Evolutionary conservation across 2,329 filamentous ascomycete genomes (phyloP).

Genomic region (Curvularia spicifera): DNA sequence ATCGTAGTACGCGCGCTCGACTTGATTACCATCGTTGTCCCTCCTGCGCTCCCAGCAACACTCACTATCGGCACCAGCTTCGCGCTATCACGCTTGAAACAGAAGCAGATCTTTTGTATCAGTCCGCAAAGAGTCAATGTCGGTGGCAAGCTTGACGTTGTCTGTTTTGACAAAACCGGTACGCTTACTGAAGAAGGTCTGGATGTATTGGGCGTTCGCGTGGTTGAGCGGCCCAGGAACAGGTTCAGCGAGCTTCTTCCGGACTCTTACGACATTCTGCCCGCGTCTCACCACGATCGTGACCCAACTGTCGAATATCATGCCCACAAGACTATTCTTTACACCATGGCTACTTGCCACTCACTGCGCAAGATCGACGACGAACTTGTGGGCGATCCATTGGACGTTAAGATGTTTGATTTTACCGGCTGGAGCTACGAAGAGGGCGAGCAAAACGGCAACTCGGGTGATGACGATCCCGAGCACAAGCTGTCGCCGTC

Average conservation of each 20-base stretch:
- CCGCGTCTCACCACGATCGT: constrained; percentile 61
- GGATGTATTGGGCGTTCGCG: constrained; percentile 86
- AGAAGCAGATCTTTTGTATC: constrained; percentile 94
- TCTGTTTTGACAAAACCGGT: constrained; percentile 99
- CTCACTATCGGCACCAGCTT: constrained; percentile 97
- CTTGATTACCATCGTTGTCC: constrained; percentile 96
- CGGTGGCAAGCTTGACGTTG: constrained; percentile 90
- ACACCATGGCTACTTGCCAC: constrained; percentile 97
- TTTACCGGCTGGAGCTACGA: constrained; percentile 93
- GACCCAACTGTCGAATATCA: constrained; percentile 67
- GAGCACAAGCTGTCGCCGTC: constrained; percentile 85
- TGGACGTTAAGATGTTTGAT: constrained; percentile 98
- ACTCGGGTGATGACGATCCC: constrained; percentile 73
- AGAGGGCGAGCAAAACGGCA: constrained; percentile 74
- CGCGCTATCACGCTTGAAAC: constrained; percentile 82
- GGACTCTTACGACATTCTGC: constrained; percentile 66
- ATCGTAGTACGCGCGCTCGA: constrained; percentile 93
- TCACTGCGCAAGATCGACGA: constrained; percentile 85
- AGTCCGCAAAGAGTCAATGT: constrained; percentile 97
- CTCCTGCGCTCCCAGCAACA: constrained; percentile 91
- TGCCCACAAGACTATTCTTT: constrained; percentile 74
- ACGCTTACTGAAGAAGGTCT: constrained; percentile 95
- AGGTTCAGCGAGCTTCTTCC: constrained; percentile 79
- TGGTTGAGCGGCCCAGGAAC: constrained; percentile 69
- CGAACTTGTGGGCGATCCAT: constrained; percentile 88